Conservation (phyloP, 768 basidiomycete species). For the Tricholoma matsutake region DNA sequence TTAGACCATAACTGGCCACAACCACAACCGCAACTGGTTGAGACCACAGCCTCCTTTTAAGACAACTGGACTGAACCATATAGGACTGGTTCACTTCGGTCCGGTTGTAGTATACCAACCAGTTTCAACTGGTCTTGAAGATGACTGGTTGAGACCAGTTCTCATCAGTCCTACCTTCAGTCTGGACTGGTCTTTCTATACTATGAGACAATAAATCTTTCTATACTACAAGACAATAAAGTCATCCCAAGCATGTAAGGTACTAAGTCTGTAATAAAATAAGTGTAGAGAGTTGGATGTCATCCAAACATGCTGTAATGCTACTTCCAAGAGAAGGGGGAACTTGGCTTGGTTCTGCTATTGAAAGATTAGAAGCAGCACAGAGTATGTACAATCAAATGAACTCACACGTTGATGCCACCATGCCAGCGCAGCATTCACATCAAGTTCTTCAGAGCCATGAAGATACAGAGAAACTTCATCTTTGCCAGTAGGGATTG, state of each 20-base stretch:
- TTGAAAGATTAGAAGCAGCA: neutral
- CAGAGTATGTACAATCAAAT: neutral
- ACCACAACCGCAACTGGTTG: neutral
- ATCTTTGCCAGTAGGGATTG: neutral
- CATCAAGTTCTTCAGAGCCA: neutral
- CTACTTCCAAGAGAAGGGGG: no score
- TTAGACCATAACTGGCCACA: no score
- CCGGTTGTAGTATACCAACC: neutral
- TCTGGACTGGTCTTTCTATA: neutral
- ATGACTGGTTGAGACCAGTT: neutral
- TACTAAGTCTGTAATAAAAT: neutral
- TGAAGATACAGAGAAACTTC: neutral
- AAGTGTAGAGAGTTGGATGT: neutral
- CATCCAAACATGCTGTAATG: no score
- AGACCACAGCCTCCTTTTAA: neutral
- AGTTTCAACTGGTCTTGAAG: neutral
- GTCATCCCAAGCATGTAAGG: neutral
- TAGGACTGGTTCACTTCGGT: neutral
- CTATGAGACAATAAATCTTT: no score
- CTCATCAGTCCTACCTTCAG: neutral
- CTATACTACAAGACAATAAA: no score
- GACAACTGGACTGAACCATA: neutral
- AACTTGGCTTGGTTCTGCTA: no score
- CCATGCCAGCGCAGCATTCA: neutral
- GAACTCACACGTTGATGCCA: neutral